phyloP scores from a whole-genome alignment of 1,284 basidiomycete genomes.

The Apiotrichum akiyoshidainum region DNA sequence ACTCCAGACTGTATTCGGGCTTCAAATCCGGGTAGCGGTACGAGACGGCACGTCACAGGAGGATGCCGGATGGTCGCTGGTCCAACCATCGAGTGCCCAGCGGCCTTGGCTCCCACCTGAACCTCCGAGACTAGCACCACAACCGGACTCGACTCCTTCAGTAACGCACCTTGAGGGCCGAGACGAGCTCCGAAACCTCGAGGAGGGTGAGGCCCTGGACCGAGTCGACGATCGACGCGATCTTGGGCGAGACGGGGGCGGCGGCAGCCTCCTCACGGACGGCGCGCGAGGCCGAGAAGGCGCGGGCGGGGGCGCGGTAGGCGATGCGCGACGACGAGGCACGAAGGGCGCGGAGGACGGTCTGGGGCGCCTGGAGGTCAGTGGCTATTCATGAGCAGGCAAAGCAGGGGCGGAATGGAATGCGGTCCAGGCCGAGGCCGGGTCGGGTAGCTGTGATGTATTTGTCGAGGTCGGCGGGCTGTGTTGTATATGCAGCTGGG shows the following conservation, averaged over 20 bases:
- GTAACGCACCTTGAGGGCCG: slow-evolving; percentile 73
- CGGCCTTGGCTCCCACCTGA: not conserved
- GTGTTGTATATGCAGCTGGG: no score
- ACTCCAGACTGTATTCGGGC: not conserved
- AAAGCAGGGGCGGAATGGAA: no score
- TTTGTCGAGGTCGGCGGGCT: not conserved
- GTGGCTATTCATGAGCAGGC: not conserved
- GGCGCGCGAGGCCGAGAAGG: slow-evolving; percentile 32
- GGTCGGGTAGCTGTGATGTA: no score
- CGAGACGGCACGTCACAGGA: no score
- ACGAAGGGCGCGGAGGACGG: slow-evolving; percentile 27
- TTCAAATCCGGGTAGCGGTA: no score
- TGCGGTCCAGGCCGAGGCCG: not conserved
- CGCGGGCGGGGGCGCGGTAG: slow-evolving; percentile 18
- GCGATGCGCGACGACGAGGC: slow-evolving; percentile 22
- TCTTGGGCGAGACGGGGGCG: slow-evolving; percentile 55
- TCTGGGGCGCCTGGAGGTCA: slow-evolving; percentile 21
- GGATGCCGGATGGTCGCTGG: no score
- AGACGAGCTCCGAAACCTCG: slow-evolving; percentile 95
- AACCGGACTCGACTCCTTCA: no score
- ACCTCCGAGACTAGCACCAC: not conserved
- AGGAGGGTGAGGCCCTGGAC: slow-evolving; percentile 86
- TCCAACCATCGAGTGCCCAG: no score
- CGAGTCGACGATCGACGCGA: slow-evolving; percentile 84
- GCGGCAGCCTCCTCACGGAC: slow-evolving; percentile 28